Conservation (phyloP, 192 early-diverging fungal species). For the Coemansia sp. region DNA sequence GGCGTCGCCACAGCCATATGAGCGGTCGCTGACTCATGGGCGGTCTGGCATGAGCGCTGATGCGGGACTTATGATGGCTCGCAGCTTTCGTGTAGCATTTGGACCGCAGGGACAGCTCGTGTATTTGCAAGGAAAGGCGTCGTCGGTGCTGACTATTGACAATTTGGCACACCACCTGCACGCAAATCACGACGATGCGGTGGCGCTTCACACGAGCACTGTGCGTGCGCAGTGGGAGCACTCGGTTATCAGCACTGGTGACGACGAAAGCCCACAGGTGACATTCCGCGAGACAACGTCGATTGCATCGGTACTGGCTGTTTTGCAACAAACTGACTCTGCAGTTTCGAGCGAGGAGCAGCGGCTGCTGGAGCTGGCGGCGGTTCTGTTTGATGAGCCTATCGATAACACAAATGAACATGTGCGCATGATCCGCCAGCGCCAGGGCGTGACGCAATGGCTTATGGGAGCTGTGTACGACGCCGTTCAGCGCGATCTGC, state of each 20-base stretch:
- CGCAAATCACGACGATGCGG: slow-evolving; percentile 16
- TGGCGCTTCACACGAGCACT: slow-evolving; percentile 10
- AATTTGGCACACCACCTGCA: slow-evolving; percentile 39
- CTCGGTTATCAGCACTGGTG: slow-evolving; percentile 2
- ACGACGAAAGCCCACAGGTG: background rate
- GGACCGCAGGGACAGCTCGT: slow-evolving; percentile 73
- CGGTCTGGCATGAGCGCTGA: slow-evolving; percentile 59
- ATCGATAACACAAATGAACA: slow-evolving; percentile 12
- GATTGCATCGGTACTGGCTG: slow-evolving; percentile 21
- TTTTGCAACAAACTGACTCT: background rate
- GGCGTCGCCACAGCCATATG: slow-evolving; percentile 28
- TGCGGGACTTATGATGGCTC: slow-evolving; percentile 77
- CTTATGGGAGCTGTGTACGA: slow-evolving; percentile 59
- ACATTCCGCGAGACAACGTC: slow-evolving; percentile 18
- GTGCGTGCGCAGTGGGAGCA: slow-evolving; percentile 36
- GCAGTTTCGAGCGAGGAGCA: slow-evolving; percentile 13
- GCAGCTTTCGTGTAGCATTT: slow-evolving; percentile 85
- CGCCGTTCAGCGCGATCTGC: slow-evolving; percentile 48
- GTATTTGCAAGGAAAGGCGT: slow-evolving; percentile 23
- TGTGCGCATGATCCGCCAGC: slow-evolving; percentile 49
- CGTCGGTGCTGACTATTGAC: slow-evolving; percentile 48
- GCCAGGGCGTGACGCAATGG: slow-evolving; percentile 64
- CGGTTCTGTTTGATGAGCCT: slow-evolving; percentile 36
- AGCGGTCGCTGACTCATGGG: slow-evolving; percentile 42
- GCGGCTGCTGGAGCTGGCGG: slow-evolving; percentile 30